Evolutionary conservation across 345 rosid species (phyloP), one percentile per base, ranked within the genome.

Genomic region (Eucalyptus pauciflora): DNA sequence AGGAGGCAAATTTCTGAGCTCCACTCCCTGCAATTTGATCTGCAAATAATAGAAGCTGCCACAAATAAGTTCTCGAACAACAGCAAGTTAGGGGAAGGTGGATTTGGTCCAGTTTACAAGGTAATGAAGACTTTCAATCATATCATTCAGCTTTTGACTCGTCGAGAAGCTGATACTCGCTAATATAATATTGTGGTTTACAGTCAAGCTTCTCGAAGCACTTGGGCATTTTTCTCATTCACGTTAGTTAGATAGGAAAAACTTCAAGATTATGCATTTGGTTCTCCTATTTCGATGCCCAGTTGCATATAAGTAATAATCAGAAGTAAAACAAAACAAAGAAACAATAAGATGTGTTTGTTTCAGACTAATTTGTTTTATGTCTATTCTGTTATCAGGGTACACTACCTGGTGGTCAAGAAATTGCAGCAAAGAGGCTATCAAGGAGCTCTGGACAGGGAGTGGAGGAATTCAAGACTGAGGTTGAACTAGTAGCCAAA

Each of bases 381-480:
- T 52, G 58, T 52, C 10, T 52, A 52, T 7, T 52, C 25, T 52
- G 24, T 52, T 52, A 56, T 58, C 64, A 58, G 64, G 64, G 64
- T 10, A 58, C n/a, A 9, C 64, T 24, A 58, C 64, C 64, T 10
- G 13, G 13, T 58, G 64, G 64, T 58, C 64, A 58, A 58, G 64
- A 22, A 58, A 58, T 58, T 24, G 64, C 64, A 58, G 64, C 64
- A 10, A 58, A 58, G 13, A 58, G 64, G 64, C 64, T 58, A 29
- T 91, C 95, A 18, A 87, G 87, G 86, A 90, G 79, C 69, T 94
- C 96, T 1, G 90, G 92, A 33, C 95, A 93, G 91, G 96, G 95
- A 43, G 89, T 88, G 8, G 88, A 87, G 86, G 94, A 95, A 88
- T 95, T 95, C 89, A 91, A 91, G 90, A 95, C 93, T 86, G 95